Percentiles rank a stretch among this genome's conserved stretches.
These are phyloP conservation scores for Penicillium alfredii DNA, from an alignment of 495 filamentous ascomycete species.

Conservation along the genomic window DNA sequence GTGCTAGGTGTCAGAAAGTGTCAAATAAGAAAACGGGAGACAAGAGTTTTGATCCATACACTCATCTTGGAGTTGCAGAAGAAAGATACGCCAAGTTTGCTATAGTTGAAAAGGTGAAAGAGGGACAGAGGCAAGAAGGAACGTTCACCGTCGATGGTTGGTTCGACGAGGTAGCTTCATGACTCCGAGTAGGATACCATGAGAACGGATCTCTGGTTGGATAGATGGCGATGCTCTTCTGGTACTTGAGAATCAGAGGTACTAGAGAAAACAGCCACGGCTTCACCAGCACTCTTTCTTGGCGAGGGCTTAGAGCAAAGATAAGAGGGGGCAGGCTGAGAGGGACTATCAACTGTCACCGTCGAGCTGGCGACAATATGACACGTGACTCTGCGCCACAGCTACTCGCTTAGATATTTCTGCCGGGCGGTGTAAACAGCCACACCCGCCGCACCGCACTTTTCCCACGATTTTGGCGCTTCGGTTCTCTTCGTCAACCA, in stretches of 20 bases:
- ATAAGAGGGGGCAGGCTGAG: too few relatives aligned
- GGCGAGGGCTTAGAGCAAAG: too few relatives aligned
- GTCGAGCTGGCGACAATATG: conserved; percentile 6
- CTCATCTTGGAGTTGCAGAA: conserved; percentile 35
- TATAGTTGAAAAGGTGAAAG: too few relatives aligned
- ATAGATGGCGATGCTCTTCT: too few relatives aligned
- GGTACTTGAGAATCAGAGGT: too few relatives aligned
- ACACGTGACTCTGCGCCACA: conserved; percentile 35
- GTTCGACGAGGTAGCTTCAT: conserved; percentile 44
- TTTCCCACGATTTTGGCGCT: conserved; percentile 35
- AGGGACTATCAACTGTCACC: conserved; percentile 3
- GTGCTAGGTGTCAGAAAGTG: conserved; percentile 19
- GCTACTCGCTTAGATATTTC: conserved; percentile 35
- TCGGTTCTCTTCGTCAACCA: conserved; percentile 24
- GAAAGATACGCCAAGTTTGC: conserved; percentile 1
- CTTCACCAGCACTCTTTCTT: too few relatives aligned
- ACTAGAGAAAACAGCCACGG: too few relatives aligned
- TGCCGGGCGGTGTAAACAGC: conserved; percentile 27
- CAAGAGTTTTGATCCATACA: conserved; percentile 27
- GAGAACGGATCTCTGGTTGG: conserved; percentile 16
- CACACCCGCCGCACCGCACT: conserved; percentile 40
- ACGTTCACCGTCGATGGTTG: conserved; percentile 42
- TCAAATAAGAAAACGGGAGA: conserved; percentile 1
- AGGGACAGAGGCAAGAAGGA: conserved; percentile 16
- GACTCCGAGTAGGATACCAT: conserved; percentile 33